phyloP scores from a whole-genome alignment of 176 grass and related monocot species.

The Eragrostis nindensis region DNA sequence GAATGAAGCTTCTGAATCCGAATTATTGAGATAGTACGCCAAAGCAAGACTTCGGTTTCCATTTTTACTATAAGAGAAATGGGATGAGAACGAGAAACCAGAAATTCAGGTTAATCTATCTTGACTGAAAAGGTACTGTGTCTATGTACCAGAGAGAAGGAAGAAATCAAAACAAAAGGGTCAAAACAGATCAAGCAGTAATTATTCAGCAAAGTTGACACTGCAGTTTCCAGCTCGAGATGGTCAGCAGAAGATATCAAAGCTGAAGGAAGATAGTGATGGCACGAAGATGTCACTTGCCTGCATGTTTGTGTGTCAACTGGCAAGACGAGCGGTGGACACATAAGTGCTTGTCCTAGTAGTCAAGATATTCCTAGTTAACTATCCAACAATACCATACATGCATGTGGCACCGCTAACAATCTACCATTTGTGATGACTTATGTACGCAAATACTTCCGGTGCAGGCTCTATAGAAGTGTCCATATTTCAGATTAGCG shows the following conservation, averaged over 20 bases:
- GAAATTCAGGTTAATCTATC: background rate
- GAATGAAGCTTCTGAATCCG: too few species aligned
- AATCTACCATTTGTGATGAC: background rate
- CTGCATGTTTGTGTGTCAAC: background rate
- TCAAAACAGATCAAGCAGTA: background rate
- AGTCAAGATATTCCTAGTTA: slow-evolving; percentile 9
- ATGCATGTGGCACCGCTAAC: background rate
- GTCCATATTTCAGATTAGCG: background rate
- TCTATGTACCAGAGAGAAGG: too few species aligned
- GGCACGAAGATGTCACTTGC: background rate
- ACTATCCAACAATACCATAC: background rate
- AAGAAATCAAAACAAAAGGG: background rate
- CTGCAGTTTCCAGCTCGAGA: background rate
- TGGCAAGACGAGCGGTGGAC: background rate
- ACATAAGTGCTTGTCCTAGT: background rate
- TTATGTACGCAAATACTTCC: background rate
- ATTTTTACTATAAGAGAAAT: background rate
- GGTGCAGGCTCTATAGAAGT: background rate
- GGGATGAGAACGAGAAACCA: background rate
- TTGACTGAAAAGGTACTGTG: background rate
- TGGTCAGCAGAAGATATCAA: background rate
- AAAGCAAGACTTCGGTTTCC: background rate
- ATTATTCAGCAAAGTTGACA: background rate
- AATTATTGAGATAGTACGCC: too few species aligned
- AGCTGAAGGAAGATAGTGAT: background rate